Evolutionary conservation across 2,329 filamentous ascomycete genomes (phyloP).

Genomic region (Septoria petroselini): DNA sequence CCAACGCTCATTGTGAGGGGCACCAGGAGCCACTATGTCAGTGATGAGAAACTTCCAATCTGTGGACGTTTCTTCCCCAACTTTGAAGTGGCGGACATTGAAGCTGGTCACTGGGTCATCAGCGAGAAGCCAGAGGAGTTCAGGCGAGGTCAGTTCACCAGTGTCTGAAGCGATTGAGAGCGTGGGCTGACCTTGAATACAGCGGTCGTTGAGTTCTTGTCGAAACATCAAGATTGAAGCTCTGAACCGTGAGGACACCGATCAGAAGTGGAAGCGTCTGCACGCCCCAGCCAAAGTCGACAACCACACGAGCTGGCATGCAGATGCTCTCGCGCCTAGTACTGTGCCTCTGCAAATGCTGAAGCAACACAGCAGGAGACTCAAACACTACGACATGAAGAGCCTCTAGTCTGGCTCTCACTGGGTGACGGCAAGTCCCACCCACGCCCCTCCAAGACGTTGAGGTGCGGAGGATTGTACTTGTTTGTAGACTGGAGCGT

Average conservation of each 20-base stretch:
- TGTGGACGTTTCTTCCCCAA: slow-evolving; percentile 79
- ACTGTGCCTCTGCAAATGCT: too few relatives aligned
- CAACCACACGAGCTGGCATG: too few relatives aligned
- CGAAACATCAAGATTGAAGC: slow-evolving; percentile 45
- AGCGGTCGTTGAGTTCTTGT: slow-evolving; percentile 65
- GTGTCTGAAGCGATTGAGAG: neutral
- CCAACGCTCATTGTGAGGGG: slow-evolving; percentile 78
- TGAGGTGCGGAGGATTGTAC: too few relatives aligned
- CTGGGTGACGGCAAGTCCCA: too few relatives aligned
- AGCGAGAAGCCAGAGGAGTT: slow-evolving; percentile 84
- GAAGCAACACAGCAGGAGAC: too few relatives aligned
- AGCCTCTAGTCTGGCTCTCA: too few relatives aligned
- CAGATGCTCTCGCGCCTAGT: too few relatives aligned
- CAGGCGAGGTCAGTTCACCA: slow-evolving; percentile 58
- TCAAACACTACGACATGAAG: too few relatives aligned
- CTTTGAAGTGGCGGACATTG: slow-evolving; percentile 70
- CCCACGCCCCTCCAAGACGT: too few relatives aligned
- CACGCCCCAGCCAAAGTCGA: neutral
- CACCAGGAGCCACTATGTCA: slow-evolving; percentile 72
- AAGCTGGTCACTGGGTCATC: slow-evolving; percentile 83
- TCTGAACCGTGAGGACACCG: neutral
- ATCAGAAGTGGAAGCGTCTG: neutral
- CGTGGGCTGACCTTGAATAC: slow-evolving; percentile 14
- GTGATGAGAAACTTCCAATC: slow-evolving; percentile 74
- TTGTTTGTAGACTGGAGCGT: too few relatives aligned